Evolutionary conservation across 2,329 filamentous ascomycete species (phyloP), one percentile per base, ranked within the genome.

Genomic region (Fusarium udum): DNA sequence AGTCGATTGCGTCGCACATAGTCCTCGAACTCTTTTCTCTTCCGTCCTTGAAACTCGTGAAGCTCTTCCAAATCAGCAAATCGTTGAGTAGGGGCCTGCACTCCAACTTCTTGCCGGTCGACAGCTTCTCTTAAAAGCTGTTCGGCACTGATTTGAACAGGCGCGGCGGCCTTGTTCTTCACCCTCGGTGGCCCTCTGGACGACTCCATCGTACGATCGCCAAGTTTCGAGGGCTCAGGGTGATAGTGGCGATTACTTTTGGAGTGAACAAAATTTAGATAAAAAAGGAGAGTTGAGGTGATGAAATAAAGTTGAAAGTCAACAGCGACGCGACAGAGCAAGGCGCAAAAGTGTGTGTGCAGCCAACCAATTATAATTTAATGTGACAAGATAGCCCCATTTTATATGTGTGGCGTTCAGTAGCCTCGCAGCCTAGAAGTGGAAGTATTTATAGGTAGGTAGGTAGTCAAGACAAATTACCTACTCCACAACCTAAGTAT

Each of bases 11-110:
- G 93, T 73, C 95, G 92, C 69, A 98, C 94, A 92, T 98, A 98
- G 86, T 97, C 94, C 84, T 99, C 96, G 78, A 97, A 99, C 79
- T 97, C 96, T 83, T 95, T 96, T 76, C 96, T 89, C 85, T 98
- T 98, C 73, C 96, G 91, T 61, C 95, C 95, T 83, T 99, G 96
- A 83, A 93, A 97, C 84, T 98, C 96, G 85, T 98, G 95, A 53
- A 99, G 90, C 86, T 99, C 96, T 85, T 99, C 96, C 78, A 99
- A 90, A 78, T 99, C 96, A 75, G 94, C 94, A 78, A 99, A 98
- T 49, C 95, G 92, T 83, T 98, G 95, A 22, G 95, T 97, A 3
- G 96, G 96, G 57, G 94, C 94, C 83, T 97, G 92, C 61, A 98
- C 86, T 45, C 90, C 90, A 39, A 92, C 91, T 84, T 99, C 96